These are phyloP conservation scores for Corylus heterophylla DNA, from an alignment of 306 rosid species.

Conservation along the genomic window DNA sequence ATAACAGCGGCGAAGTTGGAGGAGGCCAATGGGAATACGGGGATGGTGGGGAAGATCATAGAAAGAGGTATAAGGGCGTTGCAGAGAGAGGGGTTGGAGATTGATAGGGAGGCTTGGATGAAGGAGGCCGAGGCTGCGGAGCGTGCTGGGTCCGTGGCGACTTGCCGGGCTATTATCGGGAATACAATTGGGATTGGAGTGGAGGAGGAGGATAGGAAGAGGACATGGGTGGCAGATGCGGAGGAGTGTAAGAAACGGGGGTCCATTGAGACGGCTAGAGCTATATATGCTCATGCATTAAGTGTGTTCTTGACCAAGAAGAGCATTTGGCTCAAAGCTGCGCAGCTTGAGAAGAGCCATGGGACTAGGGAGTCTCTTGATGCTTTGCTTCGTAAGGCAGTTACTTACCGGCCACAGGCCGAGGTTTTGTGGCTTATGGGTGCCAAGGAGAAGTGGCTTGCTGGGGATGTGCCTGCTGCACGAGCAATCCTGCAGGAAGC, in stretches of 20 bases:
- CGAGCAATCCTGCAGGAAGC: constrained; percentile 92
- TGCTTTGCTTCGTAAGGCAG: constrained; percentile 82
- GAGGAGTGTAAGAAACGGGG: constrained; percentile 95
- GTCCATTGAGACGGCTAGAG: constrained; percentile 87
- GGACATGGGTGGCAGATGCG: constrained; percentile 97
- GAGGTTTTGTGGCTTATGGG: constrained; percentile 99
- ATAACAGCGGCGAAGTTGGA: constrained; percentile 90
- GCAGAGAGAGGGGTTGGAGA: constrained; percentile 73
- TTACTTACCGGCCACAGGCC: constrained; percentile 88
- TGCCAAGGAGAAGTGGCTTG: constrained; percentile 97
- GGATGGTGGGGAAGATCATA: constrained; percentile 80
- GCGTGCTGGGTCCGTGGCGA: constrained; percentile 76
- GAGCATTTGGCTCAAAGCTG: constrained; percentile 97
- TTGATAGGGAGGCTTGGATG: constrained; percentile 91
- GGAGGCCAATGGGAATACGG: constrained; percentile 86
- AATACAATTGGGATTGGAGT: constrained; percentile 84
- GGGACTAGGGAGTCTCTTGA: constrained; percentile 91
- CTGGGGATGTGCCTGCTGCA: constrained; percentile 89
- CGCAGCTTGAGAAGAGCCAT: constrained; percentile 91
- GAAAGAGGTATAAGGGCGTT: constrained; percentile 90
- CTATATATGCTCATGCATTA: constrained; percentile 83
- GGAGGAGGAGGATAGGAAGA: constrained; percentile 93
- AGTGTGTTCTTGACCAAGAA: constrained; percentile 85
- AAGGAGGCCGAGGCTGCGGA: constrained; percentile 95
- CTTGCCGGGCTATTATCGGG: constrained; percentile 73